Base-by-base conservation (phyloP, 176 grass and related monocot genomes). In the Oryza glumipatula region DNA sequence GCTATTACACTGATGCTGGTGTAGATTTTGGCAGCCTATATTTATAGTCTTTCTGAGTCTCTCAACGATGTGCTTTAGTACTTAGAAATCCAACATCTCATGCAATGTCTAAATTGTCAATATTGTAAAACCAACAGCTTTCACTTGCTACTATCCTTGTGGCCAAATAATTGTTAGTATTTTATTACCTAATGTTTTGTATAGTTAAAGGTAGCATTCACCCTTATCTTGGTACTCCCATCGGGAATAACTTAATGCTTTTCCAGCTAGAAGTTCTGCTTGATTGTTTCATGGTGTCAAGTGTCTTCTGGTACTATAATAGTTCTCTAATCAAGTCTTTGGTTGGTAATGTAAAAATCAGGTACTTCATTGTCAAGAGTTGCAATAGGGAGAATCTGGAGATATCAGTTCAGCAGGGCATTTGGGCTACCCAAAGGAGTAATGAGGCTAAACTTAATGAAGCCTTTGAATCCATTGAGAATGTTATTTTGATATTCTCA, bases 321-420 rank as follows among this genome's bases (percentile, higher is more conserved):
- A 43, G 79, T 56, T 73, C 56, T 87, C 86, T 93, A 86, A 96
- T 88, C 51, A 45, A 78, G 7, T 73, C 80, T 79, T 76, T 39
- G 83, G 33, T 95, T 94, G n/a, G 74, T 84, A 87, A 76, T 86
- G 79, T 83, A 88, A 92, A 86, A 52, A 73, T 46, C 67, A 99
- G 96, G 96, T 99, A 99, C 85, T 99, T 99, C 81, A 99, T 99
- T 92, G 96, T 99, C 80, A 99, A 99, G 90, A 99, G 96, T 89
- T 99, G 93, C 91, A 99, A 99, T 60, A 85, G 84, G 72, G 96
- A 99, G 82, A 99, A 99, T 86, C 78, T 99, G 77, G 93, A 99
- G 87, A 99, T 96, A 92, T 99, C 93, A 65, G 96, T 99, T 73
- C 96, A 96, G 47, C 96, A 96, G 74, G 96, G 93, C 79, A 85